These are phyloP conservation scores for Oryza officinalis DNA, from an alignment of 176 grass and related monocot genomes.

Conservation along the genomic window DNA sequence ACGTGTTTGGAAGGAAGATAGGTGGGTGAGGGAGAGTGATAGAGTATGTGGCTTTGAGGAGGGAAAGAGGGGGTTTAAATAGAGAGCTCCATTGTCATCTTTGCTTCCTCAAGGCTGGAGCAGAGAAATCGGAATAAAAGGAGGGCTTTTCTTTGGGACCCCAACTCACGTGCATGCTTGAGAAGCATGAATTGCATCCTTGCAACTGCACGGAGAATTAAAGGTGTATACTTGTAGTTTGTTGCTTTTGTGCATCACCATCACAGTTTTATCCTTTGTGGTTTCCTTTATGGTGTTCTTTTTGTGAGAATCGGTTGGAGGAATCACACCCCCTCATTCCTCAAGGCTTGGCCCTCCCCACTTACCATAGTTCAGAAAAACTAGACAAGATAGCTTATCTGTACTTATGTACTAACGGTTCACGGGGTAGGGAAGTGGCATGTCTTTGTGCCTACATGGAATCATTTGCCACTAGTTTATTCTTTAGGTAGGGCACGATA, in stretches of 20 bases:
- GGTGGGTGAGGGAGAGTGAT: background rate
- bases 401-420: slow-evolving; percentile 27
- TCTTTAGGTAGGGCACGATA: background rate
- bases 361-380: slow-evolving; percentile 21
- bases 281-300: slow-evolving; percentile 38
- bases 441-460: background rate
- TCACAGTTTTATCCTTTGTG: slow-evolving; percentile 28
- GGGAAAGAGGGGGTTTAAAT: slow-evolving; percentile 57
- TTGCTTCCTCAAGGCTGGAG: slow-evolving; percentile 15
- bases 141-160: slow-evolving; percentile 19
- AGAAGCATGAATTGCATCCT: slow-evolving; percentile 7
- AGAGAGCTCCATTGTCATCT: slow-evolving; percentile 38
- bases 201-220: slow-evolving; percentile 49
- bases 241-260: slow-evolving; percentile 40
- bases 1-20: slow-evolving; percentile 2
- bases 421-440: slow-evolving; percentile 30
- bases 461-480: background rate
- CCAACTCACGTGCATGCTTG: slow-evolving; percentile 39
- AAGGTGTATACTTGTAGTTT: slow-evolving; percentile 39
- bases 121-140: slow-evolving; percentile 21
- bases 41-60: slow-evolving; percentile 24
- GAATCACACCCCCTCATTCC: background rate
- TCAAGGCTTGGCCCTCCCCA: slow-evolving; percentile 6
- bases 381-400: slow-evolving; percentile 22
- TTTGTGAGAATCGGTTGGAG: slow-evolving; percentile 59